phyloP scores from a whole-genome alignment of 768 basidiomycete genomes.

The Sarcomyxa edulis region DNA sequence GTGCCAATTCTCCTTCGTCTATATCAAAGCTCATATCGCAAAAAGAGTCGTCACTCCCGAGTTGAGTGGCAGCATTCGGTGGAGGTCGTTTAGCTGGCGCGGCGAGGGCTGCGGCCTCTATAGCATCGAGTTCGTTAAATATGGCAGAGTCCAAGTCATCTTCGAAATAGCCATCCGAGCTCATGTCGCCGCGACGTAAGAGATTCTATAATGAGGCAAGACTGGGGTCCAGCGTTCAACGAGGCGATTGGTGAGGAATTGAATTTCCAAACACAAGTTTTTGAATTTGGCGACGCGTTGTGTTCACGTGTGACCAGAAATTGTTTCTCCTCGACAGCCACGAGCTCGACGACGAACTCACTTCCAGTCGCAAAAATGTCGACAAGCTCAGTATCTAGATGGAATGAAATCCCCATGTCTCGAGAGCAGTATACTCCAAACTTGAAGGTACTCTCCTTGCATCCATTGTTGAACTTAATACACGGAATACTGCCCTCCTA shows the following conservation, averaged over 20 bases:
- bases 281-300: too few species aligned
- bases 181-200: slow-evolving; percentile 49
- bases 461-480: slow-evolving; percentile 35
- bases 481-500: slow-evolving; percentile 53
- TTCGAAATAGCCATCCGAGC: slow-evolving; percentile 73
- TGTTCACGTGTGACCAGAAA: slow-evolving; percentile 10
- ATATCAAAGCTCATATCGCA: slow-evolving; percentile 54
- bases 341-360: slow-evolving; percentile 2
- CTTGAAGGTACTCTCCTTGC: slow-evolving; percentile 68
- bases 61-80: slow-evolving; percentile 11
- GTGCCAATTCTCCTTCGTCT: slow-evolving; percentile 47
- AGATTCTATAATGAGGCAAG: too few species aligned
- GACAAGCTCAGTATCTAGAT: slow-evolving; percentile 55
- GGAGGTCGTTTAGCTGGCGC: slow-evolving; percentile 11
- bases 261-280: too few species aligned
- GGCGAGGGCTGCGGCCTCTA: slow-evolving; percentile 49
- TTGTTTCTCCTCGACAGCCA: slow-evolving; percentile 1
- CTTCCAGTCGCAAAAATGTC: slow-evolving; percentile 46
- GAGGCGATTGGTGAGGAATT: too few species aligned
- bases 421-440: slow-evolving; percentile 17
- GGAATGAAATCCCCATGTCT: slow-evolving; percentile 63
- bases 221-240: too few species aligned
- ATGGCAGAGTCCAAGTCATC: slow-evolving; percentile 57
- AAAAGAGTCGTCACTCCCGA: slow-evolving; percentile 34
- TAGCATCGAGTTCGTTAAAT: slow-evolving; percentile 58